Evolutionary conservation across 768 basidiomycete species (phyloP).

Genomic region (Panaeolus papilionaceus): DNA sequence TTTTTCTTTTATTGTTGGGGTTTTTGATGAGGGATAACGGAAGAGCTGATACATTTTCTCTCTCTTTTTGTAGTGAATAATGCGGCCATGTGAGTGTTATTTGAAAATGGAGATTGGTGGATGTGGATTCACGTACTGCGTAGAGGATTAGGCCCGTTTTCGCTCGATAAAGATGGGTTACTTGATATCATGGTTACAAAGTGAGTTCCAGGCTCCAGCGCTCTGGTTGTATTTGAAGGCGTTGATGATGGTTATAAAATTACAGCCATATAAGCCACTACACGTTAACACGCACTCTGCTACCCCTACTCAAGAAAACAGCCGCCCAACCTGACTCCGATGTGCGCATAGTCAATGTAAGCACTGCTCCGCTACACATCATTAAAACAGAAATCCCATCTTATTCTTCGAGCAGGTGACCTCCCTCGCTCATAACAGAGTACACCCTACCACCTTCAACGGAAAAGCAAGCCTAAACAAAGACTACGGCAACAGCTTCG

Average conservation of each 20-base stretch:
- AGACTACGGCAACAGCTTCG: slow-evolving; percentile 33
- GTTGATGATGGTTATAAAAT: no score
- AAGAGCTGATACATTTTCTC: no score
- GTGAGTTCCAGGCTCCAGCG: slow-evolving; percentile 19
- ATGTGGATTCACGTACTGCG: not conserved
- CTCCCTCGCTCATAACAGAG: slow-evolving; percentile 13
- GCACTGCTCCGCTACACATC: slow-evolving; percentile 18
- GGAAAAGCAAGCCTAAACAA: slow-evolving; percentile 42
- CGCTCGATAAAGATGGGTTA: slow-evolving; percentile 23
- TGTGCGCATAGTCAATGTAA: slow-evolving; percentile 31
- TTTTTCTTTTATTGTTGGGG: not conserved
- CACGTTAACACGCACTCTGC: slow-evolving; percentile 28
- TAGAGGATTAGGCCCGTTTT: slow-evolving; percentile 21
- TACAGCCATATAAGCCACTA: slow-evolving; percentile 38
- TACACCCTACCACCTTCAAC: slow-evolving; percentile 30
- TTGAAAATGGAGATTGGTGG: no score
- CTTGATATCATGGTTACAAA: slow-evolving; percentile 26
- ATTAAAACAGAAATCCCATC: no score
- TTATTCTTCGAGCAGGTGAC: slow-evolving; percentile 18
- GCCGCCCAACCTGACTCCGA: slow-evolving; percentile 26
- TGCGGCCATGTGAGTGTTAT: no score
- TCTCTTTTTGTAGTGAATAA: no score
- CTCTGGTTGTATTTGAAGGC: not conserved
- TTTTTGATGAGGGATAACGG: no score
- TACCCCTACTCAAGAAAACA: slow-evolving; percentile 29